Percentiles rank a stretch among this genome's conserved stretches.
phyloP scores from a whole-genome alignment of 345 rosid species.

The Rhodomyrtus tomentosa region DNA sequence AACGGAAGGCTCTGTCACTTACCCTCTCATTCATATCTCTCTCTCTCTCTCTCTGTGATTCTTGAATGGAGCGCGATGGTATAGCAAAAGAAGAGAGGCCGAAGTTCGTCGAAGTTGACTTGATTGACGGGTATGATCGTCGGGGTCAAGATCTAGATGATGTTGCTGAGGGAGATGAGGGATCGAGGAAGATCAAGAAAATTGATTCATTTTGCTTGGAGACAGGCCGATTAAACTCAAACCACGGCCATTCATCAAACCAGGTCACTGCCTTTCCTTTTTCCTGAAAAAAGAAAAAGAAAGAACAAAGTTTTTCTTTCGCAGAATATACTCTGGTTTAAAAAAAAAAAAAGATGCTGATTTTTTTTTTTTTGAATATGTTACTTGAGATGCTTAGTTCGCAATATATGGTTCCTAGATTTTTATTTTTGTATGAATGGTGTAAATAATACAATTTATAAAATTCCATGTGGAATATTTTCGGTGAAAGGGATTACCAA shows the following conservation, averaged over 20 bases:
- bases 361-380: too few species aligned
- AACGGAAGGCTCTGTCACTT: too few species aligned
- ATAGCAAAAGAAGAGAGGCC: background rate
- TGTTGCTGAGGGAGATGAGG: background rate
- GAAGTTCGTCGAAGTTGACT: background rate
- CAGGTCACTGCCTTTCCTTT: background rate
- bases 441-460: background rate
- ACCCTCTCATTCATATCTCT: background rate
- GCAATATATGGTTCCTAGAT: background rate
- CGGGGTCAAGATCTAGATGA: too few species aligned
- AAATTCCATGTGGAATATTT: background rate
- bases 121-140: background rate
- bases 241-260: background rate
- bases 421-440: background rate
- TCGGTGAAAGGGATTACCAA: background rate
- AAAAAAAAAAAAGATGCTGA: background rate
- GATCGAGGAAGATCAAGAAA: background rate
- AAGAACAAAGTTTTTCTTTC: background rate
- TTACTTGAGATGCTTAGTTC: background rate
- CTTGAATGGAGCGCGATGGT: background rate
- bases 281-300: background rate
- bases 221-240: background rate
- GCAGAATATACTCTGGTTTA: background rate
- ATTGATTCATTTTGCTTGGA: background rate
- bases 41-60: background rate